Evolutionary conservation across 2,329 filamentous ascomycete genomes (phyloP), one percentile per base, ranked within the genome.

Genomic region (Pseudonectria buxi): DNA sequence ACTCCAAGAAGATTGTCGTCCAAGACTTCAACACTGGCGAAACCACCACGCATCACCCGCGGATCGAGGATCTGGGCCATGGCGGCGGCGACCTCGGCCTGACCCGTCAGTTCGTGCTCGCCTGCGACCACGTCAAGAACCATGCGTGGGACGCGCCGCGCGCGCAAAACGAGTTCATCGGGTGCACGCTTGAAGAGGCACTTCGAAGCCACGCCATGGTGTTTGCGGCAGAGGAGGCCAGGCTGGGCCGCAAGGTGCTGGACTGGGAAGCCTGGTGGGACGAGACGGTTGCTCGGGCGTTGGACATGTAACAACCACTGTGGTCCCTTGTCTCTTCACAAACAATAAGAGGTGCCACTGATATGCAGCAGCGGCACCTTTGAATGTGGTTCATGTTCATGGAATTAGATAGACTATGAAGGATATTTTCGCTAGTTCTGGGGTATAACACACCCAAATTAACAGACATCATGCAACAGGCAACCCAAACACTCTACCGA

Each of bases 191-290:
- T 7, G 86, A 95, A 37, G 92, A 96, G 54, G 78, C 83, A 2
- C 72, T 96, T n/a, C 72, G 83, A 32, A 94, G 87, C 53, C 92
- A 96, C 63, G 89, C 85, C 2, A 76, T 92, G 62, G 90, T 95
- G 0, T 98, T 95, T 67, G 89, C 87, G 15, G 92, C 90, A 0
- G 92, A 96, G 62, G 84, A 94, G 51, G 87, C 90, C 5, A 75
- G 90, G 51, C 69, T 67, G 32, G 70, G 72, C 33, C 77, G 74
- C 53, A 79, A 73, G 55, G 80, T 92, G 7, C 63, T 96, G 4
- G 72, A 83, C 47, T 95, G 86, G 80, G 63, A 64, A 28, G 61
- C 71, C 30, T 95, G 87, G 86, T 95, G 87, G 87, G 61, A 63
- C 7, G 41, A 50, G 7, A 47, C 55, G 15, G 53, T 65, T 18